A percentile compares a stretch with the other conserved stretches of the same genome.
phyloP scores from a whole-genome alignment of 345 rosid species.

The Jatropha curcas region DNA sequence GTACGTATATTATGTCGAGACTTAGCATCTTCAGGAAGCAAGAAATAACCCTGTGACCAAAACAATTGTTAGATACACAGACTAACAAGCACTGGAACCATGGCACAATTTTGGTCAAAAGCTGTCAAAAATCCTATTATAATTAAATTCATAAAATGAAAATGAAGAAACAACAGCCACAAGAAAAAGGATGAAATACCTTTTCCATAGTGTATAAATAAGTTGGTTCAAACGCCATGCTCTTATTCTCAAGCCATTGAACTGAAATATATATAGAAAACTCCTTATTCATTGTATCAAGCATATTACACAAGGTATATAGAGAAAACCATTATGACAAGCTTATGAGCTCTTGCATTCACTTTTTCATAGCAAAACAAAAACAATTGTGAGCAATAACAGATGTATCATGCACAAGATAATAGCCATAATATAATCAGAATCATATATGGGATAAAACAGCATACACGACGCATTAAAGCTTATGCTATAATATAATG shows the following conservation, averaged over 20 bases:
- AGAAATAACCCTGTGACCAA: conserved; percentile 72
- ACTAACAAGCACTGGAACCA: neutral
- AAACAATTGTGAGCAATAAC: neutral
- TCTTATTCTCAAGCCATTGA: conserved; percentile 77
- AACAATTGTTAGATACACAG: conserved; percentile 8
- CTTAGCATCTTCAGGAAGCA: conserved; percentile 88
- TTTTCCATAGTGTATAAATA: conserved; percentile 91
- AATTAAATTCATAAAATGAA: conserved; percentile 1
- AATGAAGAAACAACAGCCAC: neutral
- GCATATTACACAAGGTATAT: neutral
- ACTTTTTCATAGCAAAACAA: neutral
- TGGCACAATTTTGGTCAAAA: neutral
- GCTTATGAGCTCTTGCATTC: neutral
- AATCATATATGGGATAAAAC: neutral
- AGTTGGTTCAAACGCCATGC: conserved; percentile 83
- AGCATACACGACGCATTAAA: neutral
- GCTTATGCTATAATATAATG: neutral
- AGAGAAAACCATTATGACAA: neutral
- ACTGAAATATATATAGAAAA: conserved; percentile 48
- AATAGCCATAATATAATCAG: neutral
- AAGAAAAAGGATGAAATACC: conserved; percentile 40
- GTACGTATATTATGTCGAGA: conserved; percentile 81
- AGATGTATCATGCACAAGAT: neutral
- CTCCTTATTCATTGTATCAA: conserved; percentile 14
- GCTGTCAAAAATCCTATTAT: neutral